Evolutionary conservation across 805 yeast species (phyloP).

Genomic region (Candida pseudoglaebosa): DNA sequence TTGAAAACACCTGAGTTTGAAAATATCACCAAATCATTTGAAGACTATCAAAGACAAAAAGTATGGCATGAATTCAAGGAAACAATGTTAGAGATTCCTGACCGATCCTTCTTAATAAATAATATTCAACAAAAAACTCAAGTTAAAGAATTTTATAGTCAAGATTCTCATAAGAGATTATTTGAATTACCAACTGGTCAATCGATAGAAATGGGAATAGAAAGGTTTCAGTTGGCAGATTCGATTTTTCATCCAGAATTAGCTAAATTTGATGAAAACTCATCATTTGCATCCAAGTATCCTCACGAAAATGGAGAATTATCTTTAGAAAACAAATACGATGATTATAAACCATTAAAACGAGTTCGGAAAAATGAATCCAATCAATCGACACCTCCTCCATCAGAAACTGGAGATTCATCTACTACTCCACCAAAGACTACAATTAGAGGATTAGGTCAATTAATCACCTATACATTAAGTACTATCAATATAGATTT

Average conservation of each 20-base stretch:
- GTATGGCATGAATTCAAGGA: conserved; percentile 75
- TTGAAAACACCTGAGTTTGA: conserved; percentile 9
- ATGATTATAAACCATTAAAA: conserved; percentile 73
- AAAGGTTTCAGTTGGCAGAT: conserved; percentile 65
- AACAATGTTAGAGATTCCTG: conserved; percentile 54
- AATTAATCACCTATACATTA: conserved; percentile 53
- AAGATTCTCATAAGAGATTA: conserved; percentile 34
- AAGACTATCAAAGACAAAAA: conserved; percentile 51
- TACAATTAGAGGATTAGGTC: conserved; percentile 49
- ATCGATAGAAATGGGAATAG: conserved; percentile 53
- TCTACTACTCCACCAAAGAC: neutral
- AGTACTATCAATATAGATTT: conserved; percentile 72
- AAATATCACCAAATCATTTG: conserved; percentile 47
- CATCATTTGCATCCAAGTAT: conserved; percentile 20
- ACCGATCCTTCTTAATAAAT: conserved; percentile 24
- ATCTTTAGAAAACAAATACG: conserved; percentile 40
- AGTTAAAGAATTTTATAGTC: conserved; percentile 23
- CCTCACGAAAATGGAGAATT: conserved; percentile 50
- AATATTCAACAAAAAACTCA: conserved; percentile 18
- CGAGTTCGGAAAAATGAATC: conserved; percentile 47
- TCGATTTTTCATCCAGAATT: conserved; percentile 63
- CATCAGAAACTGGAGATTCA: conserved; percentile 9
- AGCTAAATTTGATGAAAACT: conserved; percentile 28
- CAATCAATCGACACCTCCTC: conserved; percentile 27
- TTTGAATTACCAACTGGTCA: conserved; percentile 81